phyloP scores from a whole-genome alignment of 495 filamentous ascomycete genomes.

The Rostrohypoxylon terebratum region DNA sequence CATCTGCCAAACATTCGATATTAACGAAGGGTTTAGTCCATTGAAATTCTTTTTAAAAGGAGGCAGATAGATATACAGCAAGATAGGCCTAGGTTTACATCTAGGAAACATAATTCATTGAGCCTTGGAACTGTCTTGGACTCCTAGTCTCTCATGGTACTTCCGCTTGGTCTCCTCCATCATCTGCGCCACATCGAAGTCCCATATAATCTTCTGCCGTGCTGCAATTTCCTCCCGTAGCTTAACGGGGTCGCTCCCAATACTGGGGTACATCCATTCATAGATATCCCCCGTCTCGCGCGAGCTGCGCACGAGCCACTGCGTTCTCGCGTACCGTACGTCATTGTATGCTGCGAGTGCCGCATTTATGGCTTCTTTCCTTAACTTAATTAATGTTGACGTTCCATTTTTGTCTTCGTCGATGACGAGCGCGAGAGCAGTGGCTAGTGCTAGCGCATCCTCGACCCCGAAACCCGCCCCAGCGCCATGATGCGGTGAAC shows the following conservation, averaged over 20 bases:
- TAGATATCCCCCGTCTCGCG: slow-evolving; percentile 2
- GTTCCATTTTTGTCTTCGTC: not conserved
- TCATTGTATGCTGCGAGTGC: not conserved
- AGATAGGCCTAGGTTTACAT: not conserved
- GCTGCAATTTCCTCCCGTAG: not conserved
- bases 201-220: slow-evolving; percentile 6
- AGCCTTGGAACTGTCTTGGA: not conserved
- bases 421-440: not conserved
- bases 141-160: not conserved
- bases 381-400: not conserved
- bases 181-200: slow-evolving; percentile 1
- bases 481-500: slow-evolving; percentile 44
- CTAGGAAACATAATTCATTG: not conserved
- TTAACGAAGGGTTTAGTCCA: too few relatives aligned
- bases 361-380: not conserved
- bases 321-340: slow-evolving; percentile 3
- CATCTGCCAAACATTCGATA: too few relatives aligned
- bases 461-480: slow-evolving; percentile 26
- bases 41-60: too few relatives aligned
- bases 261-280: not conserved
- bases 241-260: not conserved
- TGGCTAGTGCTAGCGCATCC: slow-evolving; percentile 22
- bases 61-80: not conserved
- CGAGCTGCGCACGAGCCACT: slow-evolving; percentile 9
- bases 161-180: not conserved